Conservation (phyloP, 768 basidiomycete species). For the Suillus clintonianus region DNA sequence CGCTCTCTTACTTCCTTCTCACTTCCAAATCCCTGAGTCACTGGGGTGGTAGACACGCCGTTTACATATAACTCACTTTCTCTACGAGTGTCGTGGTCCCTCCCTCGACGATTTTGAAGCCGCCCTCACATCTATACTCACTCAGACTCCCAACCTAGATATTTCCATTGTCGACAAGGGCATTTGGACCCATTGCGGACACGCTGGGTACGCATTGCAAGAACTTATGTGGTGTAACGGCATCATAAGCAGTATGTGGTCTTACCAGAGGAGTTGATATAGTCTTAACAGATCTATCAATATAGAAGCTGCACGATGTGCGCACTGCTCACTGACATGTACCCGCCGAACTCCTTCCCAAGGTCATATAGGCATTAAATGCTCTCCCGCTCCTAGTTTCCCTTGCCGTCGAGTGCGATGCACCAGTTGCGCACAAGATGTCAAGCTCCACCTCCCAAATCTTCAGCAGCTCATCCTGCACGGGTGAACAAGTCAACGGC, state of each 20-base stretch:
- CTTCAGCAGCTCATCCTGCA: slow-evolving; percentile 64
- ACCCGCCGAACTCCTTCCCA: too few relatives aligned
- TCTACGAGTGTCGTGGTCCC: slow-evolving; percentile 34
- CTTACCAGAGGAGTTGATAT: too few relatives aligned
- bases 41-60: slow-evolving; percentile 73
- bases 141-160: slow-evolving; percentile 71
- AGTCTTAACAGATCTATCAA: too few relatives aligned
- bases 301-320: too few relatives aligned
- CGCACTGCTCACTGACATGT: slow-evolving; percentile 66
- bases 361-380: too few relatives aligned
- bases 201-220: slow-evolving; percentile 54
- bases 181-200: slow-evolving; percentile 65
- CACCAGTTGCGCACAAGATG: too few relatives aligned
- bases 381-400: too few relatives aligned
- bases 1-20: slow-evolving; percentile 51
- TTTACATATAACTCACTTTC: slow-evolving; percentile 37
- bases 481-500: slow-evolving; percentile 66
- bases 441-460: too few relatives aligned
- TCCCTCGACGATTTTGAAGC: slow-evolving; percentile 52
- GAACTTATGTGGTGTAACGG: too few relatives aligned
- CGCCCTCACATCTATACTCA: slow-evolving; percentile 58
- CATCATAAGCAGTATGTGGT: too few relatives aligned
- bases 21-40: slow-evolving; percentile 49
- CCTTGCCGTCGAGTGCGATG: too few relatives aligned
- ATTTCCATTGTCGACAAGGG: slow-evolving; percentile 65